Conservation (phyloP, 345 rosid species). For the Salix purpurea region DNA sequence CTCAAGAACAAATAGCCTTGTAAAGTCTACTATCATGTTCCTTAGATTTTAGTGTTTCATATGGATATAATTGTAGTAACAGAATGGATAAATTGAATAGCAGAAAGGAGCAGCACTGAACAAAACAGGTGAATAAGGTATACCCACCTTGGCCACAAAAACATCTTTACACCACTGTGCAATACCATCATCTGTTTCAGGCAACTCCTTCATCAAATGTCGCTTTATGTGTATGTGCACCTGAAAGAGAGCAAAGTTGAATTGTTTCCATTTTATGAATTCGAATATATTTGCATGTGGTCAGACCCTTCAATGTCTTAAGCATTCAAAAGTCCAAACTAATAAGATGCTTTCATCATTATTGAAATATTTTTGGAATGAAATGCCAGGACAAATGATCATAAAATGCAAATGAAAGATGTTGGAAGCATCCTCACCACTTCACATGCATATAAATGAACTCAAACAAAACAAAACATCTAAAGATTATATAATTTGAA, state of each 20-base stretch:
- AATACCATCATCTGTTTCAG: constrained; percentile 29
- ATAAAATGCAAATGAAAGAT: background rate
- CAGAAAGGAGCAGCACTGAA: background rate
- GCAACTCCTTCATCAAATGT: constrained; percentile 29
- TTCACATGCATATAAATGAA: background rate
- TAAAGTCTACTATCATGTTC: background rate
- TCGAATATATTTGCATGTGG: background rate
- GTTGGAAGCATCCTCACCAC: background rate
- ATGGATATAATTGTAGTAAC: background rate
- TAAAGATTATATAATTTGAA: background rate
- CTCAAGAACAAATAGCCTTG: background rate
- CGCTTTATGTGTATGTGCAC: constrained; percentile 24
- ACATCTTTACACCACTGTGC: constrained; percentile 39
- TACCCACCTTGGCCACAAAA: constrained; percentile 28
- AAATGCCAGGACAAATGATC: background rate
- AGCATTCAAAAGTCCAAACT: background rate
- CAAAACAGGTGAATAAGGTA: background rate
- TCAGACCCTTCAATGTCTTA: background rate
- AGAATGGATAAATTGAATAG: background rate
- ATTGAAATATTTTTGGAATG: background rate
- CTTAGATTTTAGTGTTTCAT: background rate
- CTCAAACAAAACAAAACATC: background rate
- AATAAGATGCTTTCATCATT: background rate
- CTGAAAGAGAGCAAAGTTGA: constrained; percentile 8
- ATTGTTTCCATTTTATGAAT: background rate